Percentiles rank a stretch among this genome's conserved stretches.
These are phyloP conservation scores for Rhododendron williamsianum DNA, from an alignment of 148 eudicot species.

Conservation along the genomic window DNA sequence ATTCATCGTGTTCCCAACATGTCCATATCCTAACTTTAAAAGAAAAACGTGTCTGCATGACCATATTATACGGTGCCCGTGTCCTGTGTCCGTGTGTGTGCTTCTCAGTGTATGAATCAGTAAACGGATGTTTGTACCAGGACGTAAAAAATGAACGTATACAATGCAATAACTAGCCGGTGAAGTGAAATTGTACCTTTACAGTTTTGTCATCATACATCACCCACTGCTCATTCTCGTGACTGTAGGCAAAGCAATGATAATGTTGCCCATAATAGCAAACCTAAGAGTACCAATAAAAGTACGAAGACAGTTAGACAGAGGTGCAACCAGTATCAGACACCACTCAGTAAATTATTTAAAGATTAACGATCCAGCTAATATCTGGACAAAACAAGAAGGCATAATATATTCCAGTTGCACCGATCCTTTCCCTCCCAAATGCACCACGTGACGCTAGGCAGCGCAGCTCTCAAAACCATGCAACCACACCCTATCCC, in stretches of 20 bases:
- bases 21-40: background rate
- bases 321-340: background rate
- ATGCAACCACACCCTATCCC: background rate
- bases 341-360: background rate
- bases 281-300: conserved; percentile 39
- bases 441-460: background rate
- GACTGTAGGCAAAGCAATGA: conserved; percentile 88
- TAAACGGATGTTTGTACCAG: background rate
- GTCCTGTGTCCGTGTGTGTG: background rate
- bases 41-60: background rate
- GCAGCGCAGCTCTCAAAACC: background rate
- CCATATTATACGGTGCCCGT: background rate
- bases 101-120: background rate
- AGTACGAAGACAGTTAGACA: background rate
- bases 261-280: conserved; percentile 98
- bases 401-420: background rate
- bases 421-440: conserved; percentile 1
- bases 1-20: background rate
- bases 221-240: conserved; percentile 67
- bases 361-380: background rate
- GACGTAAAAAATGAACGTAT: background rate
- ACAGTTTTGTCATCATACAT: conserved; percentile 97
- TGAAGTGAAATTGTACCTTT: conserved; percentile 47
- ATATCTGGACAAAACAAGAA: background rate
- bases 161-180: background rate